Evolutionary conservation across 2,329 filamentous ascomycete genomes (phyloP), one percentile per base, ranked within the genome.

Genomic region (Fusarium anthophilum): DNA sequence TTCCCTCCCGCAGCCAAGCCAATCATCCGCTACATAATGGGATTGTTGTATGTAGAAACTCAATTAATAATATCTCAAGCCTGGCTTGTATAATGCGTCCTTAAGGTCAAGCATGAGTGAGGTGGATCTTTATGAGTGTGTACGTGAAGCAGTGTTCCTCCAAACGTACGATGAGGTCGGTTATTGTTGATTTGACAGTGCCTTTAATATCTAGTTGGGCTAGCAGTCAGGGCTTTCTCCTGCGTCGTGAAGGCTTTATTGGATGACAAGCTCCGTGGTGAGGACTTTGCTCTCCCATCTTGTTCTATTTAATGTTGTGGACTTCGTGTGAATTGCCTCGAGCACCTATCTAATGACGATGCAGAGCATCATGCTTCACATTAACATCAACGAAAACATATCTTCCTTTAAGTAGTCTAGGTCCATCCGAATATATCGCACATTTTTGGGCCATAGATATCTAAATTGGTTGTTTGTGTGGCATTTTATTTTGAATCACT

Each of bases 41-140:
- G 26, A 45, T n/a, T 37, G 41, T 47, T 53, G 62, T 69, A 71
- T 73, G 48, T 75, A 73, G 68, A 74, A 57, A 66, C 38, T 72
- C 62, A 56, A 73, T 51, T 72, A 77, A 70, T 78, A 77, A 76
- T 63, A 70, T 50, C 26, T 55, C 63, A 68, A 64, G 26, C 59
- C 39, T 62, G 26, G 35, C 55, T 70, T 69, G 53, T 37, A 14
- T 24, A 41, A 26, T 37, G 22, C 28, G 18, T 30, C 47, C 24
- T 24, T 28, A 7, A 17, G 20, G 17, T 43, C 38, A 18, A 38
- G 22, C 18, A 13, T 37, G 22, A 12, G 24, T 17, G 11, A 28
- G 10, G 14, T 35, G 11, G 4, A 10, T 22, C 24, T 39, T 11
- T 37, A 8, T 26, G 50, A 8, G 32, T 26, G 32, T 35, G n/a